Percentiles rank a stretch among this genome's conserved stretches.
Evolutionary conservation across 345 rosid genomes (phyloP).

Genomic region (Clausena lansium): DNA sequence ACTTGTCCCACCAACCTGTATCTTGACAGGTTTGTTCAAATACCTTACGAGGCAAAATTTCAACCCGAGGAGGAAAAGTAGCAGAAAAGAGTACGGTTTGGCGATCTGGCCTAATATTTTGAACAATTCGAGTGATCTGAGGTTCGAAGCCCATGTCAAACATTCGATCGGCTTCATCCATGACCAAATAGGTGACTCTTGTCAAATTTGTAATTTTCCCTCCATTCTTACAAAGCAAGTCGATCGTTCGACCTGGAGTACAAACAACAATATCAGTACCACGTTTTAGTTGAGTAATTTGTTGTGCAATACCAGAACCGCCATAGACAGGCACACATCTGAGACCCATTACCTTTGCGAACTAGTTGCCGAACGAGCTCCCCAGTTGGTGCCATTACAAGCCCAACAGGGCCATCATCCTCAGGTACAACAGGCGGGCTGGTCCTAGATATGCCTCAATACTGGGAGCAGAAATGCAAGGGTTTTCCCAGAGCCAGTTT

Average conservation of each 20-base stretch:
- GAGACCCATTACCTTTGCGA: constrained; percentile 66
- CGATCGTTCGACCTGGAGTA: constrained; percentile 97
- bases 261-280: constrained; percentile 97
- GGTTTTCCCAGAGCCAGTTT: constrained; percentile 95
- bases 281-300: constrained; percentile 85
- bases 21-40: constrained; percentile 82
- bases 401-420: constrained; percentile 82
- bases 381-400: constrained; percentile 98
- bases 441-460: constrained; percentile 97
- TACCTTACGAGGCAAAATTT: constrained; percentile 84
- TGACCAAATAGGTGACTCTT: constrained; percentile 80
- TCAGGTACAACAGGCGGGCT: constrained; percentile 92
- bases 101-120: constrained; percentile 88
- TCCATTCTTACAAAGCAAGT: constrained; percentile 88
- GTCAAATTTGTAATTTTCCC: constrained; percentile 89
- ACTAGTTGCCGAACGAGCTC: constrained; percentile 93
- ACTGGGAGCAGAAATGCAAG: constrained; percentile 92
- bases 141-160: constrained; percentile 99
- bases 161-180: constrained; percentile 99
- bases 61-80: constrained; percentile 96
- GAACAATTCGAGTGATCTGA: constrained; percentile 87
- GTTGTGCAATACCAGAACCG: constrained; percentile 97
- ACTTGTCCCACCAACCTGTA: constrained; percentile 97
- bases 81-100: constrained; percentile 97
- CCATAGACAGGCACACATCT: constrained; percentile 94